These are phyloP conservation scores for Nematodospora anomalae DNA, from an alignment of 1,139 yeast genomes.

Conservation along the genomic window DNA sequence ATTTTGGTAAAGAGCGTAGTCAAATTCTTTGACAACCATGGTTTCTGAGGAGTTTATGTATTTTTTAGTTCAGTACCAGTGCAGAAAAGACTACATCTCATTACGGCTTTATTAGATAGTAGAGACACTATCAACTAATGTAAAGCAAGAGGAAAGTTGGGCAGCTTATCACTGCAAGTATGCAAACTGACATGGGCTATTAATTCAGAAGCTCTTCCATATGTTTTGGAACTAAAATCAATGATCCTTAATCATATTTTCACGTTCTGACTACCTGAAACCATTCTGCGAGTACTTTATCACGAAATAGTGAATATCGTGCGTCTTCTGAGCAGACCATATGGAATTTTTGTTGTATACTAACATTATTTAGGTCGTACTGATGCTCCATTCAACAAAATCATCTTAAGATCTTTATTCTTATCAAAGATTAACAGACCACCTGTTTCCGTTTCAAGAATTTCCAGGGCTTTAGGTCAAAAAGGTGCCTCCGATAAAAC, in stretches of 20 bases:
- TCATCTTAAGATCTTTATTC: conserved; percentile 90
- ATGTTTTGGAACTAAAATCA: no score
- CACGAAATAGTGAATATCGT: conserved; percentile 27
- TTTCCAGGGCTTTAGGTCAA: conserved; percentile 78
- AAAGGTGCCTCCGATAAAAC: conserved; percentile 89
- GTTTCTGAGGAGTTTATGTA: conserved; percentile 5
- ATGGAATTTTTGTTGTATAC: conserved; percentile 31
- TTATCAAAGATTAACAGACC: conserved; percentile 99
- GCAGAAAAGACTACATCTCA: conserved; percentile 9
- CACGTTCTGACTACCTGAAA: conserved; percentile 7
- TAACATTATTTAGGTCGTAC: conserved; percentile 79
- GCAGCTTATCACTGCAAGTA: conserved; percentile 15
- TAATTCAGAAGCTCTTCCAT: no score
- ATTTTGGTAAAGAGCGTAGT: neutral
- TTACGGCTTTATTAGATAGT: conserved; percentile 11
- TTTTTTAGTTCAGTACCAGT: neutral
- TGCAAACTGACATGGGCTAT: conserved; percentile 3
- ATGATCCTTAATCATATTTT: no score
- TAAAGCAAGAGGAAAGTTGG: conserved; percentile 6
- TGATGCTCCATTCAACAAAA: conserved; percentile 98
- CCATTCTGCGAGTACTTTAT: conserved; percentile 62
- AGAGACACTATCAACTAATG: conserved; percentile 14
- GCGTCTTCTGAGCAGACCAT: conserved; percentile 62
- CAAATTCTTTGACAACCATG: conserved; percentile 7
- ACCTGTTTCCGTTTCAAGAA: conserved; percentile 95